phyloP scores from a whole-genome alignment of 2,329 filamentous ascomycete species.

The Fusarium sp. region DNA sequence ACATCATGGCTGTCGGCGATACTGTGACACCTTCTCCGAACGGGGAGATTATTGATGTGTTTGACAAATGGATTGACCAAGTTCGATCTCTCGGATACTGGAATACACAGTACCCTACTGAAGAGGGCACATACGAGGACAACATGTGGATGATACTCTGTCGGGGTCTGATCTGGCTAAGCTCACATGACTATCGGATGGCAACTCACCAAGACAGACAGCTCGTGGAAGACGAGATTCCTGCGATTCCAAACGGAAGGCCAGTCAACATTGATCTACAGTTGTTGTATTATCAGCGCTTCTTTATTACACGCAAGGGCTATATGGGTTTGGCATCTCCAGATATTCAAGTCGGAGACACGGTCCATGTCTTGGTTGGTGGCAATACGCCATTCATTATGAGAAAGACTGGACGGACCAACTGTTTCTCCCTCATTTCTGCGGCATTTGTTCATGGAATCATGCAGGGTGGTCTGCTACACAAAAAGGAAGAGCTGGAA shows the following conservation, averaged over 20 bases:
- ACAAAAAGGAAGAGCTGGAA: not conserved
- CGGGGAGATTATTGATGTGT: not conserved
- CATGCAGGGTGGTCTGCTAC: not conserved
- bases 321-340: not conserved
- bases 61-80: not conserved
- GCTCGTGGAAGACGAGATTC: not conserved
- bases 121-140: not conserved
- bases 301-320: not conserved
- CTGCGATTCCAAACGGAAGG: not conserved
- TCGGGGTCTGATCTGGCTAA: not conserved
- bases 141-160: constrained; percentile 4
- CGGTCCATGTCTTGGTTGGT: not conserved
- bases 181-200: not conserved
- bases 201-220: not conserved
- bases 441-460: not conserved
- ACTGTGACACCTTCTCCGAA: not conserved
- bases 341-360: not conserved
- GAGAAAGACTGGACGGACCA: not conserved
- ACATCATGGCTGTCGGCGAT: not conserved
- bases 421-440: not conserved
- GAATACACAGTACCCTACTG: not conserved
- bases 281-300: not conserved
- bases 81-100: not conserved
- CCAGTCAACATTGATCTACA: not conserved
- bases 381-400: not conserved